Percentiles rank a stretch among this genome's conserved stretches.
Evolutionary conservation across 1,284 basidiomycete species (phyloP).

Genomic region (Sporisorium exsertum): DNA sequence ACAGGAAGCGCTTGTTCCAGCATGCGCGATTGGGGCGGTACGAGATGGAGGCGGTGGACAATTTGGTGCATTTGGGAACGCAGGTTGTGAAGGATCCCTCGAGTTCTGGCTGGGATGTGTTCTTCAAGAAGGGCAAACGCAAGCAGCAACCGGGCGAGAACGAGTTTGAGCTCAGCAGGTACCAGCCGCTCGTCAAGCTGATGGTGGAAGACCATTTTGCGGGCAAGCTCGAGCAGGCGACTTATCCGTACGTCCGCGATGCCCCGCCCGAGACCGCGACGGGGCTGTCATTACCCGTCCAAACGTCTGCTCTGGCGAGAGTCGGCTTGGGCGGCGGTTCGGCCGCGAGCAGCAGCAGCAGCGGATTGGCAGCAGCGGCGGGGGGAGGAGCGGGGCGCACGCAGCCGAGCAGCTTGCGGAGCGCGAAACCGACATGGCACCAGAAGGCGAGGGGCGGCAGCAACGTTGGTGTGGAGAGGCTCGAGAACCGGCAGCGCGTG

Average conservation of each 20-base stretch:
- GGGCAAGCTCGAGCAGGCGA: conserved; percentile 79
- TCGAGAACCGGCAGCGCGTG: conserved; percentile 81
- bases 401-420: conserved; percentile 50
- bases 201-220: conserved; percentile 90
- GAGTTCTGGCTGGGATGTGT: conserved; percentile 50
- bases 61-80: conserved; percentile 83
- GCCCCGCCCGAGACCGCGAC: conserved; percentile 74
- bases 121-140: conserved; percentile 75
- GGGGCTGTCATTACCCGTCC: conserved; percentile 22
- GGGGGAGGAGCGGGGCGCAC: conserved; percentile 9
- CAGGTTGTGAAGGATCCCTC: conserved; percentile 79
- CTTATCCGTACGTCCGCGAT: conserved; percentile 93
- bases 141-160: conserved; percentile 82
- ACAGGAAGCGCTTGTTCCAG: conserved; percentile 91
- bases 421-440: conserved; percentile 63
- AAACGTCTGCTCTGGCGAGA: conserved; percentile 42
- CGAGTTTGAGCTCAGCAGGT: conserved; percentile 95
- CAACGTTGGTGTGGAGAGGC: conserved; percentile 25
- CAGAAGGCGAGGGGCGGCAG: conserved; percentile 48
- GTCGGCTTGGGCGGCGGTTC: conserved; percentile 26
- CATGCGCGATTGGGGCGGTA: conserved; percentile 89
- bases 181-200: conserved; percentile 84
- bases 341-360: background rate
- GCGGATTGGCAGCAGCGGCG: background rate
- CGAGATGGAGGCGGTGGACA: conserved; percentile 95